Conservation (phyloP, 2,329 filamentous ascomycete genomes). For the Pseudogymnoascus sp. region DNA sequence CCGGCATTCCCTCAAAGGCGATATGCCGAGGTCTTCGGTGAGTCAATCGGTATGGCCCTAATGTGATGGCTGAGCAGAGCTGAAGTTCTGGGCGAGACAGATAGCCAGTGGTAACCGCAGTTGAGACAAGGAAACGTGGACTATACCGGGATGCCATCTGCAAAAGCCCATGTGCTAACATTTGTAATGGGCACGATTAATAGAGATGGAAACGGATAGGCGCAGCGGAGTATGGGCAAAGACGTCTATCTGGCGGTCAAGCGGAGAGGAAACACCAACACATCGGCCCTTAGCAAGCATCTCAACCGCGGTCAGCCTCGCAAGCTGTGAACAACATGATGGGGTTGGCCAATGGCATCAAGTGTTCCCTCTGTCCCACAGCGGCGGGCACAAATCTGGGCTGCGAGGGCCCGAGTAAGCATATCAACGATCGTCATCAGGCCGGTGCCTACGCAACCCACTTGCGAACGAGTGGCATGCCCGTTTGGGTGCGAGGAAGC, state of each 20-base stretch:
- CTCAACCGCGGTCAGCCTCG: neutral
- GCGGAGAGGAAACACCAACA: neutral
- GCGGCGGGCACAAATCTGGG: neutral
- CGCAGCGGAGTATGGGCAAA: neutral
- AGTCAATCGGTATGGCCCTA: slow-evolving; percentile 1
- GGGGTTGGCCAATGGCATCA: neutral
- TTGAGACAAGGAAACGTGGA: slow-evolving; percentile 6
- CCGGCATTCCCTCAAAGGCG: neutral
- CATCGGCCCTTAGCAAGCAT: neutral
- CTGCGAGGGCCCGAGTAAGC: slow-evolving; percentile 4
- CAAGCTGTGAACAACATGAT: neutral
- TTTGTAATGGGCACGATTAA: slow-evolving; percentile 1
- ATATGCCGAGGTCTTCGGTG: slow-evolving; percentile 4
- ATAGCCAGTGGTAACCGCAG: slow-evolving; percentile 4
- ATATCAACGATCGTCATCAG: slow-evolving; percentile 6
- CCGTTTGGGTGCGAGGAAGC: neutral
- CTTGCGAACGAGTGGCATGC: neutral
- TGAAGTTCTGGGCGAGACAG: slow-evolving; percentile 1
- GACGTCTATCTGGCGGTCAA: slow-evolving; percentile 3
- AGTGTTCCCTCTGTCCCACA: neutral
- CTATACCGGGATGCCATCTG: neutral
- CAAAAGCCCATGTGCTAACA: neutral
- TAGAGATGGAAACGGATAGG: neutral
- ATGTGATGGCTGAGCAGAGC: slow-evolving; percentile 6
- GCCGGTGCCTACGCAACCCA: neutral